Percentiles rank a stretch among this genome's conserved stretches.
These are phyloP conservation scores for Fusarium cicatricum DNA, from an alignment of 2,329 filamentous ascomycete species.

Conservation along the genomic window DNA sequence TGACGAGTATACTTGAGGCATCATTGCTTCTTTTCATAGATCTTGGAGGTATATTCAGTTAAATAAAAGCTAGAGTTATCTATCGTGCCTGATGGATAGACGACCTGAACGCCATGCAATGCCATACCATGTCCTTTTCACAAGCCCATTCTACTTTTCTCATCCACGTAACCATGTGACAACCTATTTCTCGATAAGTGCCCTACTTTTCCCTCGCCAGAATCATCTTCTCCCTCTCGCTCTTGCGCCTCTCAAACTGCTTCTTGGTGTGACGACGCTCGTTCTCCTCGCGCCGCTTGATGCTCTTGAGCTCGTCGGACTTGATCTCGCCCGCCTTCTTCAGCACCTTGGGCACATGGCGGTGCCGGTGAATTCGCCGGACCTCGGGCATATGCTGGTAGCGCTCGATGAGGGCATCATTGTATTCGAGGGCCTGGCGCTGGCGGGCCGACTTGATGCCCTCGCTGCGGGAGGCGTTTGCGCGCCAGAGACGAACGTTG, in stretches of 20 bases:
- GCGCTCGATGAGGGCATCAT: conserved; percentile 80
- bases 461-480: conserved; percentile 82
- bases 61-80: conserved; percentile 25
- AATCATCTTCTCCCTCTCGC: conserved; percentile 93
- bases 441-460: conserved; percentile 88
- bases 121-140: conserved; percentile 38
- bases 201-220: conserved; percentile 68
- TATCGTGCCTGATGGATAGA: conserved; percentile 31
- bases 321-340: conserved; percentile 99
- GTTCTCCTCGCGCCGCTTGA: conserved; percentile 94
- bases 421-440: conserved; percentile 90
- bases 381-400: conserved; percentile 98
- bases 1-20: too few species aligned
- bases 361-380: conserved; percentile 85
- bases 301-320: conserved; percentile 82
- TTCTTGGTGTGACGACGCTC: conserved; percentile 91
- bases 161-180: conserved; percentile 5
- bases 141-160: conserved; percentile 24
- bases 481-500: conserved; percentile 86
- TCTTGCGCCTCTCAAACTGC: conserved; percentile 74
- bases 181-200: conserved; percentile 16
- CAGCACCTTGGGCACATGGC: conserved; percentile 89
- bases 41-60: conserved; percentile 31
- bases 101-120: conserved; percentile 48
- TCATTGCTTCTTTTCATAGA: neutral